Conservation (phyloP, 176 grass and related monocot species). For the Luzula sylvatica region DNA sequence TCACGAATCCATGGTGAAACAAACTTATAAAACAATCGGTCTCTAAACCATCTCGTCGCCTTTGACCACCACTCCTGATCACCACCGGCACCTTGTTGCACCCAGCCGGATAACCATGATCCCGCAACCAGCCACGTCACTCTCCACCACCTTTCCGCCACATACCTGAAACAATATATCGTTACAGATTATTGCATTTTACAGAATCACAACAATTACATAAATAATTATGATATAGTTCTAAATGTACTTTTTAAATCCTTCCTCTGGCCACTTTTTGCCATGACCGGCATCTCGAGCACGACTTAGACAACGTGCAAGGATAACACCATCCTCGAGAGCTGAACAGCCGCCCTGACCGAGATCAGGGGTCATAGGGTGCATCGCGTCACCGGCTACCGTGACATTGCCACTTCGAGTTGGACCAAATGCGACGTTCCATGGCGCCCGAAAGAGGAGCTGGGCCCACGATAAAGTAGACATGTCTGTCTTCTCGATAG, state of each 20-base stretch:
- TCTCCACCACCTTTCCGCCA: constrained; percentile 23
- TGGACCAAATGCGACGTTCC: constrained; percentile 2
- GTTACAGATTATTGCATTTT: no score
- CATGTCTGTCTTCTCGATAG: constrained; percentile 9
- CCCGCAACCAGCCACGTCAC: constrained; percentile 18
- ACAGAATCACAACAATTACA: no score
- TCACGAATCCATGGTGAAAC: neutral
- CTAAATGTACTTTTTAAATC: neutral
- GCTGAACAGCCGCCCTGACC: constrained; percentile 42
- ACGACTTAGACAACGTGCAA: constrained; percentile 1
- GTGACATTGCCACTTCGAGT: constrained; percentile 12
- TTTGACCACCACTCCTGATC: neutral
- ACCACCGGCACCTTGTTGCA: neutral
- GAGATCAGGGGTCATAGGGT: constrained; percentile 39
- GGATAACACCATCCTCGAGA: constrained; percentile 34
- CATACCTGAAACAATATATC: no score
- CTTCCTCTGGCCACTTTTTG: neutral
- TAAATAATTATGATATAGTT: no score
- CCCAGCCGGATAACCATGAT: constrained; percentile 15
- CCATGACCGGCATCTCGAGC: neutral
- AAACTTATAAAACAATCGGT: constrained; percentile 3
- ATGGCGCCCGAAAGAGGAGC: constrained; percentile 25
- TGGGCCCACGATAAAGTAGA: constrained; percentile 32
- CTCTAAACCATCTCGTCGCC: constrained; percentile 12
- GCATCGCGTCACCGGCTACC: constrained; percentile 40